Percentiles rank a stretch among this genome's conserved stretches.
phyloP scores from a whole-genome alignment of 805 yeast species.

The Candida ponderosae region DNA sequence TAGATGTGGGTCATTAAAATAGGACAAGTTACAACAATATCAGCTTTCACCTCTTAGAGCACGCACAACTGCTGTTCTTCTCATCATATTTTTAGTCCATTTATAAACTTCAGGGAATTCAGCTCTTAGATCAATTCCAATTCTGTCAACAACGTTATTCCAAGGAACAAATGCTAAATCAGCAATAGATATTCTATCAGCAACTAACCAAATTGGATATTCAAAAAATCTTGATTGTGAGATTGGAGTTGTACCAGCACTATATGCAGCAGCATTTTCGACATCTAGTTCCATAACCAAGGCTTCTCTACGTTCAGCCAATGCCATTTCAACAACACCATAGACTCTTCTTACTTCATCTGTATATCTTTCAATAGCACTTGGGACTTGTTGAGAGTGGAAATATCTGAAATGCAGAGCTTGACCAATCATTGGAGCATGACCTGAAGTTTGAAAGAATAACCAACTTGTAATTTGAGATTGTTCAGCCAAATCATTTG shows the following conservation, averaged over 20 bases:
- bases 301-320: constrained; percentile 88
- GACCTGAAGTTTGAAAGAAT: constrained; percentile 93
- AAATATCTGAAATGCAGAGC: constrained; percentile 90
- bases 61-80: constrained; percentile 83
- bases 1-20: no score
- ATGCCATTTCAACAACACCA: constrained; percentile 90
- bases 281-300: constrained; percentile 81
- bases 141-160: constrained; percentile 92
- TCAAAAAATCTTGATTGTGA: constrained; percentile 83
- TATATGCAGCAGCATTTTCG: constrained; percentile 81
- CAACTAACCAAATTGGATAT: constrained; percentile 92
- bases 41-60: constrained; percentile 65
- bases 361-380: constrained; percentile 84
- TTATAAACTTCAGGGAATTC: constrained; percentile 94
- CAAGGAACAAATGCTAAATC: constrained; percentile 92
- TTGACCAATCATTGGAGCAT: constrained; percentile 98
- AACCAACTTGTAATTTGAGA: constrained; percentile 83
- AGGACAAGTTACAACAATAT: no score
- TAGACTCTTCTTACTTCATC: constrained; percentile 91
- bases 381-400: constrained; percentile 77
- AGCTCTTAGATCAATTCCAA: constrained; percentile 77
- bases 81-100: constrained; percentile 95
- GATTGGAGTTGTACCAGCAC: constrained; percentile 82
- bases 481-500: constrained; percentile 70
- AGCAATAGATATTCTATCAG: constrained; percentile 77